Conservation (phyloP, 2,329 filamentous ascomycete genomes). For the Ceratocystis huliohia region DNA sequence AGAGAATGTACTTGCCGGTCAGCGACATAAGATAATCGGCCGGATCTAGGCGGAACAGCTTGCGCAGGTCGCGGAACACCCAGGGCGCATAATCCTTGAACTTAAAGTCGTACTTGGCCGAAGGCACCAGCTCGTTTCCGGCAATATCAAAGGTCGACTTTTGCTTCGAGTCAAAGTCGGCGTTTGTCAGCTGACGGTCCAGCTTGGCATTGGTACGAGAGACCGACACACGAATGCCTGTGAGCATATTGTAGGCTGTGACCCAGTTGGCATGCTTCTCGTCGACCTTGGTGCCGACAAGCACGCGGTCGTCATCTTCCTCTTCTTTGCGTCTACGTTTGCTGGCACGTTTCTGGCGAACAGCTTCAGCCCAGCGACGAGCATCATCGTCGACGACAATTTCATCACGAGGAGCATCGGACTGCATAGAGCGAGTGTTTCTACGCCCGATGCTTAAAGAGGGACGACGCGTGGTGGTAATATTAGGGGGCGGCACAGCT, state of each 20-base stretch:
- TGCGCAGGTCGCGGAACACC: conserved; percentile 88
- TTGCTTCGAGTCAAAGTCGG: conserved; percentile 85
- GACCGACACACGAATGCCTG: conserved; percentile 91
- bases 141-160: conserved; percentile 91
- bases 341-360: conserved; percentile 80
- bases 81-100: conserved; percentile 99
- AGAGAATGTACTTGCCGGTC: conserved; percentile 96
- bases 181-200: conserved; percentile 76
- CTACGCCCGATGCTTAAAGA: conserved; percentile 75
- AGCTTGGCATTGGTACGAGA: conserved; percentile 95
- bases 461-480: conserved; percentile 51
- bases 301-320: conserved; percentile 84
- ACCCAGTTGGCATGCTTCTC: conserved; percentile 96
- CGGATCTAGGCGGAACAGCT: conserved; percentile 80
- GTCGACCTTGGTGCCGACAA: conserved; percentile 95
- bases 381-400: conserved; percentile 80
- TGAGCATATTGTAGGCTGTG: conserved; percentile 98
- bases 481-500: conserved; percentile 24
- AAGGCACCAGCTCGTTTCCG: conserved; percentile 92
- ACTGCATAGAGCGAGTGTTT: conserved; percentile 72
- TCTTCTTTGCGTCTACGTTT: conserved; percentile 72
- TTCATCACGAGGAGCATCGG: conserved; percentile 73
- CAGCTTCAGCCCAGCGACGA: conserved; percentile 80
- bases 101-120: conserved; percentile 99
- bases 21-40: conserved; percentile 97